These are phyloP conservation scores for Metarhizium album DNA, from an alignment of 2,329 filamentous ascomycete species.

Conservation along the genomic window DNA sequence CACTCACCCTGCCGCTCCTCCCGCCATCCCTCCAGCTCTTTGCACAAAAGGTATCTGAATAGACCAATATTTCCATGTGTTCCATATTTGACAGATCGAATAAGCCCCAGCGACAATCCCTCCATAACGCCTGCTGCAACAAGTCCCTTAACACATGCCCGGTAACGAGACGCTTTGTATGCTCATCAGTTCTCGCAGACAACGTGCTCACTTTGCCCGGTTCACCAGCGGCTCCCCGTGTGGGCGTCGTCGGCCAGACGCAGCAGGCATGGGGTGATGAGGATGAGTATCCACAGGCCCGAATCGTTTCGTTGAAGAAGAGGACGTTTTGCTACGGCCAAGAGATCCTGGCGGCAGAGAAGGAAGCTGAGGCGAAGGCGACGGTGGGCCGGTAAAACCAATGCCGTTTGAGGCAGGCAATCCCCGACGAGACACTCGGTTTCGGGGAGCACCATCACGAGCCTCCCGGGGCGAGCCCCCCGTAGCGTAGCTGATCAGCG, in stretches of 20 bases:
- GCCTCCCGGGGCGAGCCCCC: slow-evolving; percentile 12
- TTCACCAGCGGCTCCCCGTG: slow-evolving; percentile 18
- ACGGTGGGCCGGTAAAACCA: neutral
- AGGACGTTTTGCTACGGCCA: neutral
- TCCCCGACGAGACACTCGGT: slow-evolving; percentile 7
- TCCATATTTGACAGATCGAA: neutral
- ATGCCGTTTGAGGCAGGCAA: slow-evolving; percentile 1
- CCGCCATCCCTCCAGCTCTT: neutral
- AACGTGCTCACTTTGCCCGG: slow-evolving; percentile 12
- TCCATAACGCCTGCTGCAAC: neutral
- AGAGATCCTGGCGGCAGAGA: slow-evolving; percentile 6
- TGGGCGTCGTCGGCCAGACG: slow-evolving; percentile 17
- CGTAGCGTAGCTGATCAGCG: slow-evolving; percentile 36
- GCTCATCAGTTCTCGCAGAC: neutral
- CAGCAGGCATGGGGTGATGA: slow-evolving; percentile 16
- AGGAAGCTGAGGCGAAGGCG: slow-evolving; percentile 17
- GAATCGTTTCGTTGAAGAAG: slow-evolving; percentile 2
- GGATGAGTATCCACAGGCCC: slow-evolving; percentile 2
- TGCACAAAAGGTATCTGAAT: neutral
- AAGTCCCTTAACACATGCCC: neutral
- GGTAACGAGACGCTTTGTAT: neutral
- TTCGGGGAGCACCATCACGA: slow-evolving; percentile 4
- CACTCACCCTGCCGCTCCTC: too few relatives aligned
- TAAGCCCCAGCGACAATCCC: neutral
- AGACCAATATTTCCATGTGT: neutral